Conservation (phyloP, 2,329 filamentous ascomycete genomes). For the Trichoderma aggressivum region DNA sequence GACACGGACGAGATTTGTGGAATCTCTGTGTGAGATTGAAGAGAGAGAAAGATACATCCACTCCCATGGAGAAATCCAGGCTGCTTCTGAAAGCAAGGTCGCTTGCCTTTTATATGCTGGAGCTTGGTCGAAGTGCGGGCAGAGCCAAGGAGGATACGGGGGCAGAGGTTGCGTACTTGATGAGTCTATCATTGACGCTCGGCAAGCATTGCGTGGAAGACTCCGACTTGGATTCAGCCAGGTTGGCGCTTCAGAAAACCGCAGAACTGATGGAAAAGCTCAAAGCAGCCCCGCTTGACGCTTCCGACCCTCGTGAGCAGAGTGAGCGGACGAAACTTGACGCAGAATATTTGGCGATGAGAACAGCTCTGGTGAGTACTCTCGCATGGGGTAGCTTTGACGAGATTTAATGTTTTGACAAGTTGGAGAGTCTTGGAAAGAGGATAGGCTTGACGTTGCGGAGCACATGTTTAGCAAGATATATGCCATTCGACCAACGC, state of each 20-base stretch:
- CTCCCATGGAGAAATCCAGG: conserved; percentile 25
- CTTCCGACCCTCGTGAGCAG: background rate
- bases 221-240: conserved; percentile 54
- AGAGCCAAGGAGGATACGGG: conserved; percentile 26
- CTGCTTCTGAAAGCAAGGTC: conserved; percentile 43
- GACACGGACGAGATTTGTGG: conserved; percentile 59
- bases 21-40: conserved; percentile 59
- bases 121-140: conserved; percentile 46
- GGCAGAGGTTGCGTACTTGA: conserved; percentile 51
- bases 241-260: conserved; percentile 60
- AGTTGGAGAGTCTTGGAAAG: conserved; percentile 63
- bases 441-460: conserved; percentile 68
- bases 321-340: conserved; percentile 38
- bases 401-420: conserved; percentile 21
- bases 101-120: conserved; percentile 66
- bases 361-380: conserved; percentile 60
- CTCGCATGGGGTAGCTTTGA: too few species aligned
- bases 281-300: conserved; percentile 6
- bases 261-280: conserved; percentile 48
- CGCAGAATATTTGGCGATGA: conserved; percentile 62
- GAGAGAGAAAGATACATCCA: conserved; percentile 24
- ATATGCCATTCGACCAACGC: conserved; percentile 34
- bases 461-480: conserved; percentile 72
- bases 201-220: conserved; percentile 50
- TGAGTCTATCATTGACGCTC: conserved; percentile 67